phyloP scores from a whole-genome alignment of 2,329 filamentous ascomycete species.

The Cladosporium sp. region DNA sequence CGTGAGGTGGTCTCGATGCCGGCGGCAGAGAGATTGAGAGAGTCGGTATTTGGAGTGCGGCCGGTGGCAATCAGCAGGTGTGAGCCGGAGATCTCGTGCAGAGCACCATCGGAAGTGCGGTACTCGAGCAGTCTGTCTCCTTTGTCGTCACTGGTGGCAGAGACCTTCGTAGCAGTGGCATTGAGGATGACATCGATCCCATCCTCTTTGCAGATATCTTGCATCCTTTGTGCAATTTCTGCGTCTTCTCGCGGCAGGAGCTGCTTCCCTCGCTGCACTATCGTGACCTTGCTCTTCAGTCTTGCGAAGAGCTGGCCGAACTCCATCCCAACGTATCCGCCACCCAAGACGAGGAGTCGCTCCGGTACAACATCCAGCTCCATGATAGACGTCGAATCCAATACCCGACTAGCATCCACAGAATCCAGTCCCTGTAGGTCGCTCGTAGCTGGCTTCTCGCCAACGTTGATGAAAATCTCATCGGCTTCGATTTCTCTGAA shows the following conservation, averaged over 20 bases:
- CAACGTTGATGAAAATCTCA: constrained; percentile 14
- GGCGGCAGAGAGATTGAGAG: constrained; percentile 45
- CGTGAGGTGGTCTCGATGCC: constrained; percentile 45
- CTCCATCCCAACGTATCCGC: constrained; percentile 57
- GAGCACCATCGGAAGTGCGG: constrained; percentile 31
- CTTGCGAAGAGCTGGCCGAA: constrained; percentile 57
- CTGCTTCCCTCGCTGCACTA: constrained; percentile 44
- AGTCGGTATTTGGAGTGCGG: constrained; percentile 53
- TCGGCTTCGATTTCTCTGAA: not conserved
- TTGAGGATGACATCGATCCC: constrained; percentile 49
- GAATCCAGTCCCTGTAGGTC: constrained; percentile 31
- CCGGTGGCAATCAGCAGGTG: constrained; percentile 56
- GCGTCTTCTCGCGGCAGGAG: constrained; percentile 49
- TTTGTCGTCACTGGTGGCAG: constrained; percentile 28
- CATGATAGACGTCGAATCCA: constrained; percentile 54
- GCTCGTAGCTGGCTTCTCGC: constrained; percentile 1
- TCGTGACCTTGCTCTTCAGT: constrained; percentile 52
- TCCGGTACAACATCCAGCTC: constrained; percentile 51
- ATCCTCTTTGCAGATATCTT: constrained; percentile 50
- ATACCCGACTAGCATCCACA: constrained; percentile 41
- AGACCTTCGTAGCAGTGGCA: constrained; percentile 34
- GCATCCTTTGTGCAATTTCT: constrained; percentile 50
- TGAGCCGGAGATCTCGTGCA: constrained; percentile 36
- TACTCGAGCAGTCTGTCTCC: constrained; percentile 15
- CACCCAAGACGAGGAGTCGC: constrained; percentile 56